Evolutionary conservation across 306 rosid species (phyloP).

Genomic region (Calophaca sinica): DNA sequence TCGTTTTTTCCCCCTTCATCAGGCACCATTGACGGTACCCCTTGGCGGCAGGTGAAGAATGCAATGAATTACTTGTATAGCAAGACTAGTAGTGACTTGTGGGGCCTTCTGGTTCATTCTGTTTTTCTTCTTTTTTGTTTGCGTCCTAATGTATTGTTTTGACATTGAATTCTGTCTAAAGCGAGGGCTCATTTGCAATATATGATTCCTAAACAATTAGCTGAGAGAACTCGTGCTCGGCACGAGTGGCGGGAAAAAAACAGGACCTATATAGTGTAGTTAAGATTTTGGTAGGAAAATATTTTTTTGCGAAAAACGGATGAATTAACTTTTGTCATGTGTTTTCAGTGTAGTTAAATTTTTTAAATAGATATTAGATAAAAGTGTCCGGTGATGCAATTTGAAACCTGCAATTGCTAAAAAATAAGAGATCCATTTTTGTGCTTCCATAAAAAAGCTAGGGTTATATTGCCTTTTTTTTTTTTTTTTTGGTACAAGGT

Average conservation of each 20-base stretch:
- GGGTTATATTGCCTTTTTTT: not conserved
- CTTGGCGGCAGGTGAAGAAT: slow-evolving; percentile 46
- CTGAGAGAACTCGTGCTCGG: too few relatives aligned
- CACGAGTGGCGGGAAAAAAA: too few relatives aligned
- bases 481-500: too few relatives aligned
- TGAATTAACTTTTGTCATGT: too few relatives aligned
- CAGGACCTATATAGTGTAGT: too few relatives aligned
- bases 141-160: slow-evolving; percentile 35
- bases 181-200: not conserved
- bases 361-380: too few relatives aligned
- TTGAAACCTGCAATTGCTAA: slow-evolving; percentile 1
- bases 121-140: slow-evolving; percentile 42
- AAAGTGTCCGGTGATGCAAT: not conserved
- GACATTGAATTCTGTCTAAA: not conserved
- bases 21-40: slow-evolving; percentile 39
- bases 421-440: not conserved
- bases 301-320: too few relatives aligned
- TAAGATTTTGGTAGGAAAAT: too few relatives aligned
- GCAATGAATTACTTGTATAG: slow-evolving; percentile 34
- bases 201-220: not conserved
- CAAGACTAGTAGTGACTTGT: slow-evolving; percentile 41
- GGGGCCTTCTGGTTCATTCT: slow-evolving; percentile 45
- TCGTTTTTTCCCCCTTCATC: not conserved
- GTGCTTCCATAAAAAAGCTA: not conserved
- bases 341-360: too few relatives aligned